These are phyloP conservation scores for Pyrus communis DNA, from an alignment of 306 rosid species.

Conservation along the genomic window DNA sequence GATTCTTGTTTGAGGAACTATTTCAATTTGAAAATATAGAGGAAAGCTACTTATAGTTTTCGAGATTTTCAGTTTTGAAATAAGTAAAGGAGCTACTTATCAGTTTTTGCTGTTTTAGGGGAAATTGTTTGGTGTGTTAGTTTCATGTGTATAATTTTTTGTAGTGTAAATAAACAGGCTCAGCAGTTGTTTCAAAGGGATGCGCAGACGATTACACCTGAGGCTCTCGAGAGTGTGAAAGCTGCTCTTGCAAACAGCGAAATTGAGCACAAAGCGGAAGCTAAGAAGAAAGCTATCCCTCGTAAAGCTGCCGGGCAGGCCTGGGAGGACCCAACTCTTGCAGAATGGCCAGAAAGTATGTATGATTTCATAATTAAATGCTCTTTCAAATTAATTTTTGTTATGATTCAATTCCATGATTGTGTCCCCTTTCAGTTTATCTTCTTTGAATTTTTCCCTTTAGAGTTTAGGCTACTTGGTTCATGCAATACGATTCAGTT, in stretches of 20 bases:
- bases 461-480: too few species aligned
- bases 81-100: neutral
- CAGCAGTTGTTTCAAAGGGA: constrained; percentile 90
- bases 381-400: neutral
- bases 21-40: neutral
- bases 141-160: neutral
- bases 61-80: neutral
- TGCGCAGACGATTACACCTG: constrained; percentile 84
- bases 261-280: constrained; percentile 72
- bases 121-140: neutral
- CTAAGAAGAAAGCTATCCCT: constrained; percentile 87
- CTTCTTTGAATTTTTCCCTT: neutral
- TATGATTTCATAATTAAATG: neutral
- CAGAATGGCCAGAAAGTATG: constrained; percentile 96
- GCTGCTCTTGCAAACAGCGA: constrained; percentile 92
- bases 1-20: neutral
- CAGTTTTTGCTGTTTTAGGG: neutral
- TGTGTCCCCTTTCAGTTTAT: neutral
- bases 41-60: neutral
- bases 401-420: neutral
- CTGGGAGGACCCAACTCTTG: constrained; percentile 94
- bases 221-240: constrained; percentile 88
- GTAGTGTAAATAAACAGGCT: constrained; percentile 45
- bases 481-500: neutral
- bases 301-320: constrained; percentile 92